phyloP scores from a whole-genome alignment of 1,284 basidiomycete species.

The Ganoderma sinense region DNA sequence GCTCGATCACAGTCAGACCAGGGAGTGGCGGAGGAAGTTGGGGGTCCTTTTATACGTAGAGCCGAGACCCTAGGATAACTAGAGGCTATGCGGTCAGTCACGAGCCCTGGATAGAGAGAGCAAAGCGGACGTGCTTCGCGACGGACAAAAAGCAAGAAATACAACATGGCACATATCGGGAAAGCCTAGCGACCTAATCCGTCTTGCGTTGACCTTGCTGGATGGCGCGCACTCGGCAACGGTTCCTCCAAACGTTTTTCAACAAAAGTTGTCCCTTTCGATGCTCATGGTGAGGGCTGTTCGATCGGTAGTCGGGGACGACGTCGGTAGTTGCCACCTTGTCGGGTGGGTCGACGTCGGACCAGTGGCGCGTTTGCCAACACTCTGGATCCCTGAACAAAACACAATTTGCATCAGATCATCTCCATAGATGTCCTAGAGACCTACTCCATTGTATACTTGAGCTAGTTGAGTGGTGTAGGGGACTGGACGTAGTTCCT shows the following conservation, averaged over 20 bases:
- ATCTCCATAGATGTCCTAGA: too few species aligned
- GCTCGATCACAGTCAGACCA: not conserved
- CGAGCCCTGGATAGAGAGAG: not conserved
- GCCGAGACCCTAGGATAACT: not conserved
- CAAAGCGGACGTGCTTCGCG: not conserved
- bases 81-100: not conserved
- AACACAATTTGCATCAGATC: too few species aligned
- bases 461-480: too few species aligned
- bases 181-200: not conserved
- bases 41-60: not conserved
- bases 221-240: not conserved
- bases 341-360: too few species aligned
- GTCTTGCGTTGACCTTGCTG: not conserved
- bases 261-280: not conserved
- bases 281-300: not conserved
- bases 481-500: too few species aligned
- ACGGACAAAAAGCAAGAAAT: not conserved
- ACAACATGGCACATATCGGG: not conserved
- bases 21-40: not conserved
- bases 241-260: not conserved
- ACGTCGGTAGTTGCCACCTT: not conserved
- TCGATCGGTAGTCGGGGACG: not conserved
- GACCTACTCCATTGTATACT: too few species aligned
- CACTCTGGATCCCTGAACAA: too few species aligned
- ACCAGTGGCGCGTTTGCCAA: too few species aligned